These are phyloP conservation scores for Colletotrichum tofieldiae DNA, from an alignment of 2,329 filamentous ascomycete genomes.

Conservation along the genomic window DNA sequence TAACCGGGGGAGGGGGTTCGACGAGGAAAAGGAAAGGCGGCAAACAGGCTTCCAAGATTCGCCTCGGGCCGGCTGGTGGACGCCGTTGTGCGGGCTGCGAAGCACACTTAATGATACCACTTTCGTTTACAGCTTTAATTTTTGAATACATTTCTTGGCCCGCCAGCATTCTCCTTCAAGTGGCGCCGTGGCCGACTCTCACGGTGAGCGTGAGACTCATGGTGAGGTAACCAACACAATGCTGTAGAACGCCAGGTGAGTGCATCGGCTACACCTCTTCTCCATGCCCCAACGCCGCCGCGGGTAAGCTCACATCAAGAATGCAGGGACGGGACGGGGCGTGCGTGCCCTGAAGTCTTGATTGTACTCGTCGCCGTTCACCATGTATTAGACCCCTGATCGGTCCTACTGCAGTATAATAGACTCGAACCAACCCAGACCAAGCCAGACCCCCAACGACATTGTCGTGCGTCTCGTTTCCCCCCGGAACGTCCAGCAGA, in stretches of 20 bases:
- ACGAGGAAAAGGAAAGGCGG: not conserved
- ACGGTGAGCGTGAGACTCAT: not conserved
- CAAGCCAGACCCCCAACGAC: not conserved
- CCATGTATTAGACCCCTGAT: not conserved
- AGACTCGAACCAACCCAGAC: not conserved
- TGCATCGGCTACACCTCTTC: not conserved
- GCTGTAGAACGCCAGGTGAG: not conserved
- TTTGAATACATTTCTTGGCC: not conserved
- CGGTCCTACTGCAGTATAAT: not conserved
- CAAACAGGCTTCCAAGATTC: not conserved
- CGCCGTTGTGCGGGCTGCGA: not conserved
- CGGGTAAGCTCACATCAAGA: not conserved
- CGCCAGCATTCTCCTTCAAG: too few species aligned
- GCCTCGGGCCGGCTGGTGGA: not conserved
- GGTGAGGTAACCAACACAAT: too few species aligned
- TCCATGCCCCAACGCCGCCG: not conserved
- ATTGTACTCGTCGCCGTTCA: not conserved
- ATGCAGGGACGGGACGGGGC: not conserved
- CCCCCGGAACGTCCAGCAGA: not conserved
- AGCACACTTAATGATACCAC: conserved; percentile 29
- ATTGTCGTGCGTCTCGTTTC: not conserved
- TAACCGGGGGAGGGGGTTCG: too few species aligned
- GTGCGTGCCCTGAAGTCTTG: not conserved
- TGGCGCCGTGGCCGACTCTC: too few species aligned
- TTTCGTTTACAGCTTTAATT: conserved; percentile 12